A percentile compares a stretch with the other conserved stretches of the same genome.
phyloP scores from a whole-genome alignment of 139 green algal genomes.

The Desmodesmus armatus region DNA sequence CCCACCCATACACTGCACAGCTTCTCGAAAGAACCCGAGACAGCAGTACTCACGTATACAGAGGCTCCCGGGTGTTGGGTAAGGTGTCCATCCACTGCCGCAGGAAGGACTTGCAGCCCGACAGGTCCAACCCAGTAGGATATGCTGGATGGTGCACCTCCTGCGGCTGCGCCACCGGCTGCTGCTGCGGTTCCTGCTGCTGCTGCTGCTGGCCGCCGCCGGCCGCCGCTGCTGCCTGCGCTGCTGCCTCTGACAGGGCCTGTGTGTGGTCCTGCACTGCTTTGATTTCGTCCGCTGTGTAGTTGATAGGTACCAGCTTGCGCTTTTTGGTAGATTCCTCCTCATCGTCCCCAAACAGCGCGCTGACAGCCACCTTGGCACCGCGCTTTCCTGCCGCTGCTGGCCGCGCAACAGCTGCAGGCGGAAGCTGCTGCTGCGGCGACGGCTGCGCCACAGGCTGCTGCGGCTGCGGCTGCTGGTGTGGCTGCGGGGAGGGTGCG shows the following conservation, averaged over 20 bases:
- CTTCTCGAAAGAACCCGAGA: no score
- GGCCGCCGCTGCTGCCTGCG: not conserved
- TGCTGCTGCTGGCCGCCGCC: not conserved
- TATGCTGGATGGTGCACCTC: constrained; percentile 13
- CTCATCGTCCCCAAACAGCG: constrained; percentile 82
- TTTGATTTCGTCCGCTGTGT: constrained; percentile 82
- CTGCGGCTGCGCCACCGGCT: not conserved
- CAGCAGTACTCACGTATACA: not conserved
- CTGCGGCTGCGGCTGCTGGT: not conserved
- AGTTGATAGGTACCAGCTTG: constrained; percentile 80
- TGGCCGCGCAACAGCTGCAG: no score
- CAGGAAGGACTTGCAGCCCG: constrained; percentile 62
- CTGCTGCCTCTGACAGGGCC: constrained; percentile 29
- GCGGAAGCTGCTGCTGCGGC: constrained; percentile 19
- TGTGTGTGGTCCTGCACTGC: constrained; percentile 49
- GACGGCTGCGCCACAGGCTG: not conserved
- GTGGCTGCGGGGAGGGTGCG: not conserved
- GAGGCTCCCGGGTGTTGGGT: constrained; percentile 73
- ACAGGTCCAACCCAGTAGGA: constrained; percentile 9
- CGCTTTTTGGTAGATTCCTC: constrained; percentile 75
- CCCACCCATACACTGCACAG: not conserved
- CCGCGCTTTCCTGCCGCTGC: not conserved
- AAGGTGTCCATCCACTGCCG: constrained; percentile 80
- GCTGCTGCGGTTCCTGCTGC: not conserved
- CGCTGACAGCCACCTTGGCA: constrained; percentile 24